Conservation (phyloP, 306 rosid genomes). For the Pyrus communis region DNA sequence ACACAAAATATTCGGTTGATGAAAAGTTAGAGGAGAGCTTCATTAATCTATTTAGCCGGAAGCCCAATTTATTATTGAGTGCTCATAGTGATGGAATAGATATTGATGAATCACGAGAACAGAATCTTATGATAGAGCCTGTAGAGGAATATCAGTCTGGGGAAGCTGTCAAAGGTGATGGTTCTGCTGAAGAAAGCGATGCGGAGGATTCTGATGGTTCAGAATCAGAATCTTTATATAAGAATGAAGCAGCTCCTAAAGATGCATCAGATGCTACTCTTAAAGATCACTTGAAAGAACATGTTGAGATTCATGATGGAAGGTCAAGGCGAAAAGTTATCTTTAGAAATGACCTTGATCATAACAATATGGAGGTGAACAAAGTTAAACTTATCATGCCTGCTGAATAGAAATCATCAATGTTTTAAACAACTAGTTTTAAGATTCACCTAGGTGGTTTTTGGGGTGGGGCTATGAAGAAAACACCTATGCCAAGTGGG, state of each 20-base stretch:
- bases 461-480: too few species aligned
- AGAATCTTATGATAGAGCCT: conserved; percentile 17
- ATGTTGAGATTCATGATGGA: conserved; percentile 66
- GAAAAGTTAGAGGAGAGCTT: conserved; percentile 71
- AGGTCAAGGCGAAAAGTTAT: conserved; percentile 64
- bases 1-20: conserved; percentile 63
- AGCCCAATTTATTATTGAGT: conserved; percentile 25
- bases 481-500: too few species aligned
- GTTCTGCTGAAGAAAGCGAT: conserved; percentile 27
- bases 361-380: conserved; percentile 46
- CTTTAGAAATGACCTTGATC: conserved; percentile 51
- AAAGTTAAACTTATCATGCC: conserved; percentile 5
- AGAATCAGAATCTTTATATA: conserved; percentile 45
- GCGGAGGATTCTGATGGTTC: conserved; percentile 27
- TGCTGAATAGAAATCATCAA: neutral
- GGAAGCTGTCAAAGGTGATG: conserved; percentile 24
- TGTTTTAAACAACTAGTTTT: too few species aligned
- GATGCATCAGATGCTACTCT: conserved; percentile 15
- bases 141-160: conserved; percentile 21
- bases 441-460: too few species aligned
- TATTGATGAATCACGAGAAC: conserved; percentile 26
- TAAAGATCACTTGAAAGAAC: conserved; percentile 45
- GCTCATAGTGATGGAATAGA: conserved; percentile 23
- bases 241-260: conserved; percentile 25
- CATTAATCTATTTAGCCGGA: conserved; percentile 50